phyloP scores from a whole-genome alignment of 257 asterid species.

The Penstemon newberryi region DNA sequence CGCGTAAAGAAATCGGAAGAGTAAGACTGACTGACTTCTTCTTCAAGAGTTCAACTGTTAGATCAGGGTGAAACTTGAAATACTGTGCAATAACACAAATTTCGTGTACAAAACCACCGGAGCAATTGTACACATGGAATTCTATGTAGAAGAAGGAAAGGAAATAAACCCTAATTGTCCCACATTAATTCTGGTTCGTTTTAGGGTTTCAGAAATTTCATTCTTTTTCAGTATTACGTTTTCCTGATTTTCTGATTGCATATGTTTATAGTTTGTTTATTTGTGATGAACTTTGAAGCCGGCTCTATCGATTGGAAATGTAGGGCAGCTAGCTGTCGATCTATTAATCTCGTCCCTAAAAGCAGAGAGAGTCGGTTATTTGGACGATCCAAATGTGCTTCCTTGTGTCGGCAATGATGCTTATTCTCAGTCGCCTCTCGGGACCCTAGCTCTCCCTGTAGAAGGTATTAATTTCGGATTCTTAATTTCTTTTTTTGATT shows the following conservation, averaged over 20 bases:
- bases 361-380: constrained; percentile 63
- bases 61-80: constrained; percentile 7
- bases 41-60: constrained; percentile 29
- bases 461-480: constrained; percentile 51
- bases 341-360: constrained; percentile 65
- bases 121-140: constrained; percentile 50
- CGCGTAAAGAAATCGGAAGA: constrained; percentile 14
- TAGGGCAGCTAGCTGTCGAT: constrained; percentile 94
- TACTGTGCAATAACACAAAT: constrained; percentile 23
- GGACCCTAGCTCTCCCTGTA: constrained; percentile 74
- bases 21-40: constrained; percentile 30
- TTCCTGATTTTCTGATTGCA: constrained; percentile 4
- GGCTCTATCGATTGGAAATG: constrained; percentile 90
- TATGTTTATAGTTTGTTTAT: background rate
- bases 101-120: constrained; percentile 1
- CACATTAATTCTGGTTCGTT: constrained; percentile 69
- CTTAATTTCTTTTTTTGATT: background rate
- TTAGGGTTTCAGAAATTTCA: constrained; percentile 24
- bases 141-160: constrained; percentile 64
- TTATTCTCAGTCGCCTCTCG: constrained; percentile 69
- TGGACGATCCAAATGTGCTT: constrained; percentile 83
- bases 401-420: constrained; percentile 99
- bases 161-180: constrained; percentile 45
- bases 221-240: background rate
- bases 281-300: constrained; percentile 47